Conservation (phyloP, 768 basidiomycete species). For the Leccinum truebloodii region DNA sequence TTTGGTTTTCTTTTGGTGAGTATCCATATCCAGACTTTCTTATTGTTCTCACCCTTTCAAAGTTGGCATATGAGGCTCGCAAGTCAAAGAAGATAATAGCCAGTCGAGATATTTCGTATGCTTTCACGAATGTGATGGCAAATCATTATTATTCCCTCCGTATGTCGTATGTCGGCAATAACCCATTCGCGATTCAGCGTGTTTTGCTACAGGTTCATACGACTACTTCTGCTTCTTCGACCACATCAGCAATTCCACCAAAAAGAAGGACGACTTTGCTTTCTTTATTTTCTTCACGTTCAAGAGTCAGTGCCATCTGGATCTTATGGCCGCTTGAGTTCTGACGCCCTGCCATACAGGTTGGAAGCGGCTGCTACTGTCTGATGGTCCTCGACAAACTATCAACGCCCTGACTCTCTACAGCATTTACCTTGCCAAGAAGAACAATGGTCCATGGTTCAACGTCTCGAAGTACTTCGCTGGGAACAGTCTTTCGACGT, state of each 20-base stretch:
- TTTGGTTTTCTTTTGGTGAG: slow-evolving; percentile 94
- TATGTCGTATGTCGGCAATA: slow-evolving; percentile 40
- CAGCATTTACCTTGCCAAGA: slow-evolving; percentile 74
- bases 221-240: slow-evolving; percentile 98
- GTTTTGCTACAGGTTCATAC: slow-evolving; percentile 68
- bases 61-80: slow-evolving; percentile 90
- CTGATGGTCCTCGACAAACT: slow-evolving; percentile 95
- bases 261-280: slow-evolving; percentile 95
- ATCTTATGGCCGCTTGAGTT: neutral
- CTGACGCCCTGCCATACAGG: slow-evolving; percentile 39
- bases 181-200: neutral
- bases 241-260: slow-evolving; percentile 94
- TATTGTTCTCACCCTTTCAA: slow-evolving; percentile 32
- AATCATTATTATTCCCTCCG: slow-evolving; percentile 96
- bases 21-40: neutral
- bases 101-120: slow-evolving; percentile 95
- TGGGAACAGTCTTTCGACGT: slow-evolving; percentile 73
- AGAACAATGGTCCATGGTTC: slow-evolving; percentile 56
- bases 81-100: slow-evolving; percentile 94
- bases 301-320: slow-evolving; percentile 68
- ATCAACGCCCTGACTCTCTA: slow-evolving; percentile 98
- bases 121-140: slow-evolving; percentile 97
- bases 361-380: slow-evolving; percentile 86
- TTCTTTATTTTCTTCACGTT: slow-evolving; percentile 99
- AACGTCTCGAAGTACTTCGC: slow-evolving; percentile 78